Evolutionary conservation across 345 rosid genomes (phyloP).

Genomic region (Camelina sativa): DNA sequence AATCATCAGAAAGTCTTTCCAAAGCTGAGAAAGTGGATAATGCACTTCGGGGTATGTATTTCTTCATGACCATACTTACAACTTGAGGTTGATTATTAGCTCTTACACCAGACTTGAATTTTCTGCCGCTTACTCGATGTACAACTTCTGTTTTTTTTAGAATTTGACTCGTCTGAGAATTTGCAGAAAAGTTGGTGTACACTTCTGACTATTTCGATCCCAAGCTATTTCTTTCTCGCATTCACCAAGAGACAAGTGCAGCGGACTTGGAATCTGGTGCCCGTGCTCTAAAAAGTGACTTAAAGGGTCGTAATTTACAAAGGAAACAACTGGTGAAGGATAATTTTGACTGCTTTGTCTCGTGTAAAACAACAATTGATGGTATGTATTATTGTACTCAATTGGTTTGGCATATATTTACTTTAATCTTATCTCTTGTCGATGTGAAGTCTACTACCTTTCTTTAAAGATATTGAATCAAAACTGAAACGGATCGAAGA

Average conservation of each 20-base stretch:
- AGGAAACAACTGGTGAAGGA: constrained; percentile 93
- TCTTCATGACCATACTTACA: constrained; percentile 12
- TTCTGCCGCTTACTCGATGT: neutral
- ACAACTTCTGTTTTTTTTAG: neutral
- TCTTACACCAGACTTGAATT: neutral
- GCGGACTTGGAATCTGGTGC: constrained; percentile 93
- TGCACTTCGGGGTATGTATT: constrained; percentile 67
- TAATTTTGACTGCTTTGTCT: constrained; percentile 98
- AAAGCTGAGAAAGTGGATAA: constrained; percentile 66
- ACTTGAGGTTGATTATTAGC: constrained; percentile 8
- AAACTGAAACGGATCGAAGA: constrained; percentile 93
- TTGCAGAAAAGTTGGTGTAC: constrained; percentile 88
- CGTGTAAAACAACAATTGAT: constrained; percentile 98
- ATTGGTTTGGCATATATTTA: constrained; percentile 17
- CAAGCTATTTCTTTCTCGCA: constrained; percentile 87
- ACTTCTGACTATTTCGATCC: constrained; percentile 85
- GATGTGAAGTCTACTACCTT: constrained; percentile 30
- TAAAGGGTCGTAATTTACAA: constrained; percentile 86
- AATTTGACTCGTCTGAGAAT: constrained; percentile 13
- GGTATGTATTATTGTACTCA: constrained; percentile 55
- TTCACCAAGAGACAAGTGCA: constrained; percentile 78
- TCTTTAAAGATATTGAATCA: constrained; percentile 77
- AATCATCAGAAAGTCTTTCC: constrained; percentile 61
- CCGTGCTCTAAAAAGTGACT: constrained; percentile 89
- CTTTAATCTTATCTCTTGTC: constrained; percentile 32